Base-by-base conservation (phyloP, 371 early-diverging fungal genomes). In the Mortierella sp. region DNA sequence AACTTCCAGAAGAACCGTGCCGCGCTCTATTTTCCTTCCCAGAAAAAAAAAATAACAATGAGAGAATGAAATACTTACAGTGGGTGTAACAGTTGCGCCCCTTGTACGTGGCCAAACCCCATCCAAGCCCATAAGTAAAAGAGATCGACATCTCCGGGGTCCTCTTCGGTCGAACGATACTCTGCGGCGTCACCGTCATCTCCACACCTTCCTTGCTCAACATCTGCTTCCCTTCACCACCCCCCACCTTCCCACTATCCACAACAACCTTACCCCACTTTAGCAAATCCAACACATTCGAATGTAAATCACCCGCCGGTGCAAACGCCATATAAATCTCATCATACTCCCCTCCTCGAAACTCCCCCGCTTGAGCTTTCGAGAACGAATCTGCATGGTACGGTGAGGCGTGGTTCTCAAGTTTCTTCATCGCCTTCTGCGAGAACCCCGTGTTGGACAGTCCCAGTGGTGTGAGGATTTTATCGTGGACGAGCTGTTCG, bases 261-360 rank as follows among this genome's bases (percentile, higher is more conserved):
- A 80, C 68, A 3, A 80, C 18, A 6, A 24, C 29, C 54, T 65
- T 78, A 0, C 70, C 78, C 80, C 73, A 80, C 8, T 29, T 32
- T 1, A 72, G 68, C 18, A 80, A 24, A 63, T 80, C 80, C 12
- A 80, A 41, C 0, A 76, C 80, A 27, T 65, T 76, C 32, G 76
- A 72, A 72, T 70, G 72, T 18, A 80, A 72, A 11, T 80, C 80
- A 0, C 80, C 80, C 1, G 80, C 75, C 3, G 80, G 71, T 14
- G 65, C 65, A 18, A 8, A 18, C 16, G 74, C 60, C 56, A 74
- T 48, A 41, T 49, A 65, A 14, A 35, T 51, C 21, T 74, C 75
- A 4, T 79, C 75, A 14, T 74, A 44, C 8, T 49, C 41, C 11
- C 2, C 3, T 14, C 21, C 11, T 12, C 49, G 21, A 18, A 46